Evolutionary conservation across 106 monocot genomes (phyloP).

Genomic region (Apostasia shenzhenica): DNA sequence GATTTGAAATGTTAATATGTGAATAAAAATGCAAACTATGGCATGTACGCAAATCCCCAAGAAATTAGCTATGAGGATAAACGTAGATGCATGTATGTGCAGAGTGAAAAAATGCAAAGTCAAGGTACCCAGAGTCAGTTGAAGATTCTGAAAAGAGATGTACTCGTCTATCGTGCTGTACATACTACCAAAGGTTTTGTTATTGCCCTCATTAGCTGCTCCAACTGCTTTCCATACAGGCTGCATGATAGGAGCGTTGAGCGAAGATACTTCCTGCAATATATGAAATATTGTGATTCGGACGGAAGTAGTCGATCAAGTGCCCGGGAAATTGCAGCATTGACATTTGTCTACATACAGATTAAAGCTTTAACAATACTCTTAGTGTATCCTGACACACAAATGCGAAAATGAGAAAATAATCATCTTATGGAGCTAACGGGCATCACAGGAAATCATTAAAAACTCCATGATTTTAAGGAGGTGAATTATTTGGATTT

Average conservation of each 20-base stretch:
- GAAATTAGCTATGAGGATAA: too few species aligned
- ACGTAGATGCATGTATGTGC: too few species aligned
- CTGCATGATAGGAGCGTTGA: constrained; percentile 23
- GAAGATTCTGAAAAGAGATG: constrained; percentile 1
- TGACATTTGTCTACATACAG: background rate
- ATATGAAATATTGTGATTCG: background rate
- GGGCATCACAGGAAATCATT: background rate
- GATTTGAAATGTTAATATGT: too few species aligned
- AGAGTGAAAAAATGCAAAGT: too few species aligned
- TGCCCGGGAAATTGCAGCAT: background rate
- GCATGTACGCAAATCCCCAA: too few species aligned
- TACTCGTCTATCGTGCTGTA: background rate
- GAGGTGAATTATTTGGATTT: background rate
- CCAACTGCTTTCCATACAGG: constrained; percentile 33
- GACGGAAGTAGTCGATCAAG: background rate
- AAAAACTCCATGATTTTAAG: background rate
- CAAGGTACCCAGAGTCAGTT: constrained; percentile 17
- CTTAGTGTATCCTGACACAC: background rate
- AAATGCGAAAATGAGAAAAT: background rate
- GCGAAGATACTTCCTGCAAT: constrained; percentile 35
- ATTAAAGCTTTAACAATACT: background rate
- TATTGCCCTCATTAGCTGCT: background rate
- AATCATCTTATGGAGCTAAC: background rate
- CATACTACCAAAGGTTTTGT: background rate
- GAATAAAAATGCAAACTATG: too few species aligned